Evolutionary conservation across 768 basidiomycete species (phyloP).

Genomic region (Hypholoma sublateritium): DNA sequence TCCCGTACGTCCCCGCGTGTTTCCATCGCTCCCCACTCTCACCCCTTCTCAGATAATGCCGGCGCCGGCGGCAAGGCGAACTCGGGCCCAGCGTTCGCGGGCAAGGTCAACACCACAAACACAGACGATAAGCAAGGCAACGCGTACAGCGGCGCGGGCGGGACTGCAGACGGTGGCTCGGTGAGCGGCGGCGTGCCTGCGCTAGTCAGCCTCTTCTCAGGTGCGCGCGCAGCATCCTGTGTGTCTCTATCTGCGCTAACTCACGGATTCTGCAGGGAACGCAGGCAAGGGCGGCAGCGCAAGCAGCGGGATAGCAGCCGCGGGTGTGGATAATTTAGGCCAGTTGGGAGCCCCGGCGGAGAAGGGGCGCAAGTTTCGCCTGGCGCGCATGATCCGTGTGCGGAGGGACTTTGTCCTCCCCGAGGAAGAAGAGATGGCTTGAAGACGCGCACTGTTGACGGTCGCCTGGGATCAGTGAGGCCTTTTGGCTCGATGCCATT

Average conservation of each 20-base stretch:
- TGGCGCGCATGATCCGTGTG: background rate
- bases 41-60: slow-evolving; percentile 24
- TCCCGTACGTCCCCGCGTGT: slow-evolving; percentile 25
- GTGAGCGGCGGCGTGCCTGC: slow-evolving; percentile 19
- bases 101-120: background rate
- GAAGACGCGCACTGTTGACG: background rate
- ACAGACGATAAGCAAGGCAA: slow-evolving; percentile 3
- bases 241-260: background rate
- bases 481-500: no score
- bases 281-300: slow-evolving; percentile 35
- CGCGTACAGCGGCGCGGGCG: slow-evolving; percentile 20
- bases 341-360: background rate
- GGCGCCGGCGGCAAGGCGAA: slow-evolving; percentile 32
- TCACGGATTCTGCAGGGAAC: slow-evolving; percentile 18
- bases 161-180: slow-evolving; percentile 36
- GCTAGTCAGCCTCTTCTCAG: slow-evolving; percentile 30
- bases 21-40: background rate
- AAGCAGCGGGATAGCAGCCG: slow-evolving; percentile 4
- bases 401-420: background rate
- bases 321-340: background rate
- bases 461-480: background rate
- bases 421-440: background rate
- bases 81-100: slow-evolving; percentile 27
- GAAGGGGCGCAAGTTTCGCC: background rate
- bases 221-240: slow-evolving; percentile 15